phyloP scores from a whole-genome alignment of 2,329 filamentous ascomycete species.

The Amauroascus niger region DNA sequence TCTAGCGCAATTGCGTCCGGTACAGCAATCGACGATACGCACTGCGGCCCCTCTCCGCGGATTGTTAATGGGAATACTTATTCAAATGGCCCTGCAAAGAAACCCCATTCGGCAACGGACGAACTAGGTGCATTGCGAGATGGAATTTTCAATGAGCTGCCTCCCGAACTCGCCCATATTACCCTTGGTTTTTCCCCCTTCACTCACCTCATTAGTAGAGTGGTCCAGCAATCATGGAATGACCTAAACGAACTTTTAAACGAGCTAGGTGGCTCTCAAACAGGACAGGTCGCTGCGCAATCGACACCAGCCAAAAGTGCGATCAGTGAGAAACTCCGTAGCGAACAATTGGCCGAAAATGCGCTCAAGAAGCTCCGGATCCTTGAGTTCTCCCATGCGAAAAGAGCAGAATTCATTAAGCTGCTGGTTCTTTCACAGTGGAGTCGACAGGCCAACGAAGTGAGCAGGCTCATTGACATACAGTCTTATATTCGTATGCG shows the following conservation, averaged over 20 bases:
- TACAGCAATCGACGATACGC: neutral
- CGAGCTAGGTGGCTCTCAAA: conserved; percentile 58
- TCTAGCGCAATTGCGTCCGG: neutral
- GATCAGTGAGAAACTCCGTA: conserved; percentile 13
- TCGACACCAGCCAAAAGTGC: conserved; percentile 22
- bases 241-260: conserved; percentile 61
- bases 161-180: conserved; percentile 56
- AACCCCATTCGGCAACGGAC: neutral
- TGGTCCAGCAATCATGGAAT: conserved; percentile 76
- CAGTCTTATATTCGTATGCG: conserved; percentile 62
- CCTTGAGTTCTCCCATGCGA: conserved; percentile 66
- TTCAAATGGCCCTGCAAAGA: conserved; percentile 2
- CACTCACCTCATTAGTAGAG: conserved; percentile 61
- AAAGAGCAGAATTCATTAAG: conserved; percentile 85
- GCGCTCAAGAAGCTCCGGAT: conserved; percentile 65
- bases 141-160: conserved; percentile 23
- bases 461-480: conserved; percentile 82
- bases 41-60: neutral
- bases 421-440: conserved; percentile 82
- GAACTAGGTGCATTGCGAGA: neutral
- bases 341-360: conserved; percentile 47
- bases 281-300: conserved; percentile 40
- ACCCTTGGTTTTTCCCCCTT: conserved; percentile 67
- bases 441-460: conserved; percentile 67
- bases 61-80: conserved; percentile 1